These are phyloP conservation scores for Picochlorum sp. DNA, from an alignment of 139 green algal species.

Conservation along the genomic window DNA sequence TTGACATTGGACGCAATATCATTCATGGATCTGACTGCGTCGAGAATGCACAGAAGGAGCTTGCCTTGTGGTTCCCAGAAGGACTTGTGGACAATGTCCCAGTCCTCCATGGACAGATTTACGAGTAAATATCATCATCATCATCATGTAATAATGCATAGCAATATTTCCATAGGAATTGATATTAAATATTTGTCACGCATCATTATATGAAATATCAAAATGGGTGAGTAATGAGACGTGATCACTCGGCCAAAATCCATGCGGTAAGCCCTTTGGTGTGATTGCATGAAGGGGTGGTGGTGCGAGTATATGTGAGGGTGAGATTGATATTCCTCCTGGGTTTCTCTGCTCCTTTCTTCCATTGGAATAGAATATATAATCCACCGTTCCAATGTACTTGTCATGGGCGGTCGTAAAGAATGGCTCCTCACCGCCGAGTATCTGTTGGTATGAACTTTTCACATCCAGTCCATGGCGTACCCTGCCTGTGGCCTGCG, in stretches of 20 bases:
- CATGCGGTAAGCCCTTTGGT: conserved; percentile 39
- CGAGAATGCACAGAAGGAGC: conserved; percentile 90
- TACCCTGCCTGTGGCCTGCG: not conserved
- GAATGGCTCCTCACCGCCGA: conserved; percentile 30
- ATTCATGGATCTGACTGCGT: conserved; percentile 80
- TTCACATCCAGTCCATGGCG: conserved; percentile 4
- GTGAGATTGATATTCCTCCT: conserved; percentile 26
- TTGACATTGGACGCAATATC: conserved; percentile 83
- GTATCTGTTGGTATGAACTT: conserved; percentile 19
- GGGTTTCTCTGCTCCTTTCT: not conserved
- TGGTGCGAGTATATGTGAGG: conserved; percentile 40
- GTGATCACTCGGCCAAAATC: conserved; percentile 43
- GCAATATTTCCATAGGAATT: not conserved
- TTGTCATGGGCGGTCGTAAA: conserved; percentile 35
- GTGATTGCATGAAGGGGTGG: conserved; percentile 41
- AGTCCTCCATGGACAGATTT: conserved; percentile 30
- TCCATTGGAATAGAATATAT: conserved; percentile 49
- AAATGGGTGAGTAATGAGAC: conserved; percentile 52
- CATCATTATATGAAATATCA: conserved; percentile 3
- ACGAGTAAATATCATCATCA: conserved; percentile 16
- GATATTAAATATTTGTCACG: conserved; percentile 2
- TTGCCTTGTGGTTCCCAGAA: conserved; percentile 94
- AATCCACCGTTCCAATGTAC: conserved; percentile 69
- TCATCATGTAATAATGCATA: conserved; percentile 5
- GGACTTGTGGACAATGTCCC: conserved; percentile 40